Evolutionary conservation across 768 basidiomycete species (phyloP), one percentile per base, ranked within the genome.

Genomic region (Leucogyrophana mollusca): DNA sequence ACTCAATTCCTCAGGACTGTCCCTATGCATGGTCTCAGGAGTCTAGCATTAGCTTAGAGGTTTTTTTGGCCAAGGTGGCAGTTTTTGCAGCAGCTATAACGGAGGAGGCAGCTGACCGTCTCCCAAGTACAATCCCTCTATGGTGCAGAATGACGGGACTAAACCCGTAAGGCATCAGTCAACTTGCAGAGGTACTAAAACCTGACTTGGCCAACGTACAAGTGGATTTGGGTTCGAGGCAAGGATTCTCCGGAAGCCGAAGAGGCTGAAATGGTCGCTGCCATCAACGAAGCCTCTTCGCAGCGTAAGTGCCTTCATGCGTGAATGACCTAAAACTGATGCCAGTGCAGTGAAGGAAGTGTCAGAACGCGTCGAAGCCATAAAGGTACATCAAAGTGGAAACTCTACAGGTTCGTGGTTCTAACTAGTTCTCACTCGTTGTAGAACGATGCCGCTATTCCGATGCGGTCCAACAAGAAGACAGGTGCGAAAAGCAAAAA

Each of bases 61-160:
- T 79, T 11, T 87, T 82, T 54, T 57, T 83, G 43, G 60, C 59
- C 30, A 84, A 86, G 66, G 84, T 77, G 53, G 64, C 46, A 8
- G 24, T 11, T 20, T 6, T 11, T 17, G 14, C 9, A 44, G 18
- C 10, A 24, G 10, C 13, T 23, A 34, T 35, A 35, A 2, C 6
- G 7, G 18, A 24, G 6, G 27, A 38, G 38, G 25, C n/a, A 40
- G 34, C 49, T 48, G 23, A 52, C 46, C 16, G 22, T 8, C 14
- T 9, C 32, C n/a, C 50, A 88, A 30, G 85, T 86, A 79, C 52
- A 83, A 73, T 43, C 87, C 87, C 1, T 87, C 85, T 14, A 83
- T 88, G 85, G 82, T 87, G 9, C 79, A 85, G 53, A 79, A 89
- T 57, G 83, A 88, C 47, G 87, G 86, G 4, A 83, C 73, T 0